Conservation (phyloP, 2,329 filamentous ascomycete species). For the Stylonectria norvegica region DNA sequence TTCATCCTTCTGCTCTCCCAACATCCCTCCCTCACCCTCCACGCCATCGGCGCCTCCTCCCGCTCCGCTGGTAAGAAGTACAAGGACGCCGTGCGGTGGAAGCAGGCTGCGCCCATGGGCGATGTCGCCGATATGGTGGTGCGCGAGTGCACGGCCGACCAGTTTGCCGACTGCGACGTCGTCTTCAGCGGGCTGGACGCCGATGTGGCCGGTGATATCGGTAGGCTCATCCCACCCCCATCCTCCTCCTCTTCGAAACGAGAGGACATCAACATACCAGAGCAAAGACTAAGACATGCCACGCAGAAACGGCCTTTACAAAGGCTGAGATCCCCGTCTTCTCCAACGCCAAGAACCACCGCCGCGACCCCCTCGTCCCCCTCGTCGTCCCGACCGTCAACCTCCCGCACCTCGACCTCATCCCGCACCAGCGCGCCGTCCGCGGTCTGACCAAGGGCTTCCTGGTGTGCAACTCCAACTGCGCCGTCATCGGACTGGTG, state of each 20-base stretch:
- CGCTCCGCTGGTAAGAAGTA: slow-evolving; percentile 92
- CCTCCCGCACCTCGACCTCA: slow-evolving; percentile 78
- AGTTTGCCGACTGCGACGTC: slow-evolving; percentile 87
- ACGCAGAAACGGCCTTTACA: slow-evolving; percentile 81
- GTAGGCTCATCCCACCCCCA: slow-evolving; percentile 45
- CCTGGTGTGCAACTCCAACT: slow-evolving; percentile 97
- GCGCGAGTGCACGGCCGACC: slow-evolving; percentile 74
- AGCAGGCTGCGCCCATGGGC: slow-evolving; percentile 82
- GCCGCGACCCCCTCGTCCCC: slow-evolving; percentile 82
- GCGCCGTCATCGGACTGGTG: slow-evolving; percentile 92
- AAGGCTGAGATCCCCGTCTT: slow-evolving; percentile 87
- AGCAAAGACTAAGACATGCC: no score
- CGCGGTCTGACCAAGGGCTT: slow-evolving; percentile 78
- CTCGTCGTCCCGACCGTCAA: slow-evolving; percentile 96
- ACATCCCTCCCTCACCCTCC: slow-evolving; percentile 82
- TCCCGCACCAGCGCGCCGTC: slow-evolving; percentile 79
- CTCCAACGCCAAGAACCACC: slow-evolving; percentile 97
- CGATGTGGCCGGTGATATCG: slow-evolving; percentile 87
- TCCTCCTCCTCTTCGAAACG: neutral
- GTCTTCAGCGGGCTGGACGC: slow-evolving; percentile 91
- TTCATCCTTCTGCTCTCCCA: slow-evolving; percentile 89
- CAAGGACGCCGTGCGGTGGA: slow-evolving; percentile 91
- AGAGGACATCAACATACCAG: no score
- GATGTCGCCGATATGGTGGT: slow-evolving; percentile 78
- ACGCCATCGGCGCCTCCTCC: slow-evolving; percentile 85